Evolutionary conservation across 257 asterid genomes (phyloP).

Genomic region (Solanum chiquidenum): DNA sequence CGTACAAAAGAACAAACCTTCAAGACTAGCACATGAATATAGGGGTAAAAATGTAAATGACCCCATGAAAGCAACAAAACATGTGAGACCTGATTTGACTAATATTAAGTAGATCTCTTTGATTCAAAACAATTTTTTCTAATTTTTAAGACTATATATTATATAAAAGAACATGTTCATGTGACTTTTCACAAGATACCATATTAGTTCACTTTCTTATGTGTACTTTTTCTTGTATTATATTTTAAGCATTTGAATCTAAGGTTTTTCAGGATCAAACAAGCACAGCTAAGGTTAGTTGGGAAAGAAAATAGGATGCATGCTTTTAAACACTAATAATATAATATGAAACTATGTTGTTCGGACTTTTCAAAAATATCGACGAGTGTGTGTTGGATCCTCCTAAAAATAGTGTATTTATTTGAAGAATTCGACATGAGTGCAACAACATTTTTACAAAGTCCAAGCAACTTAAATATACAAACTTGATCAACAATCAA

Average conservation of each 20-base stretch:
- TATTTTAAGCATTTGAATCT: background rate
- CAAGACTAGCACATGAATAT: background rate
- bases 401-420: too few species aligned
- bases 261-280: background rate
- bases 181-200: constrained; percentile 10
- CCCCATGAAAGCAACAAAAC: background rate
- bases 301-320: background rate
- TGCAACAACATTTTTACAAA: accelerated
- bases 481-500: background rate
- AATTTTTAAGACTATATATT: background rate
- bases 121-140: constrained; percentile 4
- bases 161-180: constrained; percentile 15
- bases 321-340: background rate
- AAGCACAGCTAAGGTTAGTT: constrained; percentile 17
- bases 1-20: background rate
- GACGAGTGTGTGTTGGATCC: too few species aligned
- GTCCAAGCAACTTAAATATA: background rate
- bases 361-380: too few species aligned
- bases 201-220: background rate
- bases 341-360: background rate
- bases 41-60: background rate
- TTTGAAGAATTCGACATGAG: too few species aligned
- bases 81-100: constrained; percentile 22
- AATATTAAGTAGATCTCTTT: background rate
- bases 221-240: constrained; percentile 2